Conservation (phyloP, 2,329 filamentous ascomycete species). For the Colletotrichum simmondsii region DNA sequence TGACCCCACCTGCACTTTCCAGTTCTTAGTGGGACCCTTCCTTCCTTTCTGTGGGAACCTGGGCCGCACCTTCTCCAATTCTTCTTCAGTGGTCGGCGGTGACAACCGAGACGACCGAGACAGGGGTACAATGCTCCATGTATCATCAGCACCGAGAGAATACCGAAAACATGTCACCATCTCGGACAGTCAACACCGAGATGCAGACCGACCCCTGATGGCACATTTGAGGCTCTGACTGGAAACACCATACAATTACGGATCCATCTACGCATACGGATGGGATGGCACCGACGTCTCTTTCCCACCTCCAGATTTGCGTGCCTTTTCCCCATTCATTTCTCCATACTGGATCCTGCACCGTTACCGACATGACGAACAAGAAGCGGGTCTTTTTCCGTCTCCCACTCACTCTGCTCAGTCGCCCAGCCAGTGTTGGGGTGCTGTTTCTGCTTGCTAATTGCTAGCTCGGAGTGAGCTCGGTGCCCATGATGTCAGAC, state of each 20-base stretch:
- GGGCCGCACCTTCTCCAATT: not conserved
- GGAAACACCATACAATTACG: conserved; percentile 16
- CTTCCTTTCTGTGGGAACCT: too few relatives aligned
- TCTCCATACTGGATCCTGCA: conserved; percentile 19
- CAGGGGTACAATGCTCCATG: not conserved
- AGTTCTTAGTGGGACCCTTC: too few relatives aligned
- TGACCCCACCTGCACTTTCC: not conserved
- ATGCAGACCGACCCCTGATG: conserved; percentile 12
- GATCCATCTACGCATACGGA: conserved; percentile 1
- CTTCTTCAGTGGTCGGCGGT: conserved; percentile 9
- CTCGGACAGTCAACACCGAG: conserved; percentile 9
- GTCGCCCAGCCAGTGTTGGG: not conserved
- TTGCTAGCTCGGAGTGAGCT: conserved; percentile 23
- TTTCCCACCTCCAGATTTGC: conserved; percentile 3
- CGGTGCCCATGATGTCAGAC: conserved; percentile 33
- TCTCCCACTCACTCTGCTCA: not conserved
- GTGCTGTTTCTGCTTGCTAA: not conserved
- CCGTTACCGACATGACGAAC: conserved; percentile 11
- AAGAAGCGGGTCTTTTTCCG: conserved; percentile 13
- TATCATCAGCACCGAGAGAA: conserved; percentile 7
- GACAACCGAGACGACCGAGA: conserved; percentile 21
- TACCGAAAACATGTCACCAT: not conserved
- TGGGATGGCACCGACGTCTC: conserved; percentile 22
- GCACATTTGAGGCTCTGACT: conserved; percentile 30
- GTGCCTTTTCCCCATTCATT: conserved; percentile 29